Percentiles rank a stretch among this genome's conserved stretches.
Evolutionary conservation across 2,329 filamentous ascomycete species (phyloP).

Genomic region (Ilyonectria sp.): DNA sequence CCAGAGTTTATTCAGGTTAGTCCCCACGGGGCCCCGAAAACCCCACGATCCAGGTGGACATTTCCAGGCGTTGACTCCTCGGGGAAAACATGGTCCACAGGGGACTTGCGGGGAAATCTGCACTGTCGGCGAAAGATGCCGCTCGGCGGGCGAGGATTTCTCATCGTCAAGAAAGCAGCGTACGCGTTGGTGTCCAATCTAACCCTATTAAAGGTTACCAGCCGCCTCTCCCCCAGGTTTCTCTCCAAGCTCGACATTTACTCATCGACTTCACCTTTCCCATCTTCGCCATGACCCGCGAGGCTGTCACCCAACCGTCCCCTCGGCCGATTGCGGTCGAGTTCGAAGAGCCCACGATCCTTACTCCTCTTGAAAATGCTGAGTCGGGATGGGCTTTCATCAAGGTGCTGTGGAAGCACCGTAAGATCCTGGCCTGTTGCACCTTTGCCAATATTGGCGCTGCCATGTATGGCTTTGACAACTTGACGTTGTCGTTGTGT

Average conservation of each 20-base stretch:
- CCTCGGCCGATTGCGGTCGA: not conserved
- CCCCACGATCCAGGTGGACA: not conserved
- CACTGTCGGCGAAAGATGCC: not conserved
- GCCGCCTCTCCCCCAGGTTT: not conserved
- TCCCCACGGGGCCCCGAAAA: not conserved
- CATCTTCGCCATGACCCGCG: not conserved
- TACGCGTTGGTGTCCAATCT: not conserved
- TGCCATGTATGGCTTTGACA: constrained; percentile 16
- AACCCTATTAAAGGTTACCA: not conserved
- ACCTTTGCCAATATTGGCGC: constrained; percentile 18
- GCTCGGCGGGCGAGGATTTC: not conserved
- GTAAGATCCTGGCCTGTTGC: constrained; percentile 12
- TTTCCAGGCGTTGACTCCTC: not conserved
- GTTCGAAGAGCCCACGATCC: not conserved
- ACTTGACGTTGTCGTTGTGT: constrained; percentile 16
- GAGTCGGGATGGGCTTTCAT: constrained; percentile 11
- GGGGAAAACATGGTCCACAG: not conserved
- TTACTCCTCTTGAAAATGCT: not conserved
- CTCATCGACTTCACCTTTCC: not conserved
- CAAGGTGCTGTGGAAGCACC: constrained; percentile 5
- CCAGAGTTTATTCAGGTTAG: not conserved
- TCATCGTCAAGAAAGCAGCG: not conserved
- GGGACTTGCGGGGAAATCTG: not conserved
- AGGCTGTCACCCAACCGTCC: not conserved
- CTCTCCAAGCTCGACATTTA: not conserved